phyloP scores from a whole-genome alignment of 495 filamentous ascomycete genomes.

The Aspergillus hancockii region DNA sequence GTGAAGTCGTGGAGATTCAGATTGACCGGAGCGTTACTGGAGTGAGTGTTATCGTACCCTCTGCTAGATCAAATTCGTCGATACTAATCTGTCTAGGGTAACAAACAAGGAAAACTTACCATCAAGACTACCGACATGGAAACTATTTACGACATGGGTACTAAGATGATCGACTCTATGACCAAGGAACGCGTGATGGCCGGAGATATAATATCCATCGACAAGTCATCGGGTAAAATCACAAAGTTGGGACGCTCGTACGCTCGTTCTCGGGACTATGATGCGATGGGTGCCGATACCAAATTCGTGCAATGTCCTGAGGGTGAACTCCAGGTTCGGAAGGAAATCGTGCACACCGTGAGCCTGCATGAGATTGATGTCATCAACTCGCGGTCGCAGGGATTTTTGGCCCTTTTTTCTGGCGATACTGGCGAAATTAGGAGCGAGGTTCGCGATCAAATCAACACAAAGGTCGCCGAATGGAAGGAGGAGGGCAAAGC shows the following conservation, averaged over 20 bases:
- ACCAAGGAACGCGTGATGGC: conserved; percentile 98
- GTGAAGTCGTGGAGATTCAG: conserved; percentile 98
- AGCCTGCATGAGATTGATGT: conserved; percentile 98
- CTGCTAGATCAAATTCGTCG: conserved; percentile 1
- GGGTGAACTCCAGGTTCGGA: conserved; percentile 94
- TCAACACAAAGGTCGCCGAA: conserved; percentile 96
- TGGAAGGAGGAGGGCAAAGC: conserved; percentile 99
- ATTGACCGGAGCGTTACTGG: conserved; percentile 97
- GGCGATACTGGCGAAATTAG: conserved; percentile 98
- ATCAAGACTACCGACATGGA: conserved; percentile 99
- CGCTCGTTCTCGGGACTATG: conserved; percentile 92
- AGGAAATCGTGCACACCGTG: conserved; percentile 96
- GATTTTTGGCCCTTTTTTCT: conserved; percentile 93
- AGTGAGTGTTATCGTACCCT: conserved; percentile 41
- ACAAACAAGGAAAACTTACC: conserved; percentile 97
- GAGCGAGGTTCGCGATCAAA: conserved; percentile 95
- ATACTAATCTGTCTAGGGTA: conserved; percentile 52
- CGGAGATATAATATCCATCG: conserved; percentile 96
- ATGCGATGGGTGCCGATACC: conserved; percentile 98
- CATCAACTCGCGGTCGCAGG: conserved; percentile 96
- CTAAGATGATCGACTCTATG: conserved; percentile 99
- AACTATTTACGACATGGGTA: conserved; percentile 98
- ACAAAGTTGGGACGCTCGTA: conserved; percentile 94
- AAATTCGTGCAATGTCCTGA: conserved; percentile 99
- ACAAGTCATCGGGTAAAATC: conserved; percentile 97